A percentile compares a stretch with the other conserved stretches of the same genome.
phyloP scores from a whole-genome alignment of 2,329 filamentous ascomycete species.

The Cyphellophora europaea region DNA sequence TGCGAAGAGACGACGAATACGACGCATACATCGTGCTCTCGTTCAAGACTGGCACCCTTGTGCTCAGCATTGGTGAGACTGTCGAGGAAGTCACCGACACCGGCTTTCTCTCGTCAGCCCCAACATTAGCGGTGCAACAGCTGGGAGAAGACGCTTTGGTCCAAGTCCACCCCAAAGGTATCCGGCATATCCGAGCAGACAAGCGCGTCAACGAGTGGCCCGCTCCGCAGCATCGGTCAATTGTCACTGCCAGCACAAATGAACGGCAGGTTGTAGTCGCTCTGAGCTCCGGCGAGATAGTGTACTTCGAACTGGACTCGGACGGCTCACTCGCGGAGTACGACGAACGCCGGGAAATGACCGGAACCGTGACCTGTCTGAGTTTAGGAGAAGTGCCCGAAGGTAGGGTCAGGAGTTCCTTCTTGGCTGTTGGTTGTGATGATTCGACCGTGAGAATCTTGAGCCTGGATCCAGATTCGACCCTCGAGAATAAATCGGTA shows the following conservation, averaged over 20 bases:
- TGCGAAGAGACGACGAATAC: slow-evolving; percentile 69
- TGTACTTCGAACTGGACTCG: slow-evolving; percentile 94
- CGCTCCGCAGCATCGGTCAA: slow-evolving; percentile 84
- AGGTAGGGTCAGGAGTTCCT: slow-evolving; percentile 79
- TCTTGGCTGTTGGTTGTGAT: slow-evolving; percentile 91
- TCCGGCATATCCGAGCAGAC: slow-evolving; percentile 73
- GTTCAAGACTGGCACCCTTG: slow-evolving; percentile 79
- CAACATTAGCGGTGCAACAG: slow-evolving; percentile 86
- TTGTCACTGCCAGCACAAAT: slow-evolving; percentile 90
- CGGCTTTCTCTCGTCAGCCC: slow-evolving; percentile 78
- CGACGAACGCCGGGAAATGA: slow-evolving; percentile 90
- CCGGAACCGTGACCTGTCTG: slow-evolving; percentile 88
- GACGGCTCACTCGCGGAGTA: slow-evolving; percentile 90
- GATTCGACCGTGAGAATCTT: slow-evolving; percentile 92
- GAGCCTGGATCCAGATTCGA: slow-evolving; percentile 81
- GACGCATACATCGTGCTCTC: slow-evolving; percentile 96
- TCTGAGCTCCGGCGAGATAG: slow-evolving; percentile 89
- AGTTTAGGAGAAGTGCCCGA: slow-evolving; percentile 88
- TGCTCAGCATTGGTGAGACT: slow-evolving; percentile 90
- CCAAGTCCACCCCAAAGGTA: slow-evolving; percentile 93
- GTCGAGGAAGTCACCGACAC: slow-evolving; percentile 94
- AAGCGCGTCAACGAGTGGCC: slow-evolving; percentile 85
- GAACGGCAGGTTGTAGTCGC: slow-evolving; percentile 88
- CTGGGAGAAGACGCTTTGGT: slow-evolving; percentile 87
- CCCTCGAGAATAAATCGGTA: slow-evolving; percentile 85